Conservation (phyloP, 352 stramenopile species). For the Phytophthora pseudosyringae region DNA sequence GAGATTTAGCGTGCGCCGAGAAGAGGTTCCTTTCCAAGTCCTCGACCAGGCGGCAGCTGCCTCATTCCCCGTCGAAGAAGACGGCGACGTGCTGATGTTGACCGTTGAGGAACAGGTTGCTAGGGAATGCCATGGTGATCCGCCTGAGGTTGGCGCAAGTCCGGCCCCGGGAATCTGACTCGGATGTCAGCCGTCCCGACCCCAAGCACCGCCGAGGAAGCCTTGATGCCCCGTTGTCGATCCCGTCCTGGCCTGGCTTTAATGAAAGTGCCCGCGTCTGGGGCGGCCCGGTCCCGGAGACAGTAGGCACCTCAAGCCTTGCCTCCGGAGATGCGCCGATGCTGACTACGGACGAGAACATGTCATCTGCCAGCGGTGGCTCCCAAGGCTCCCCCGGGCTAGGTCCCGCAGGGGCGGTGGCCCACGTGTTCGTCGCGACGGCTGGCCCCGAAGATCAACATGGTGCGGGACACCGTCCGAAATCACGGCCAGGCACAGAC, state of each 20-base stretch:
- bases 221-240: background rate
- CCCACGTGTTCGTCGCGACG: too few species aligned
- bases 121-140: background rate
- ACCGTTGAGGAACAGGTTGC: too few species aligned
- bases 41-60: too few species aligned
- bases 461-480: too few species aligned
- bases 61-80: too few species aligned
- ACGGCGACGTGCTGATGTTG: too few species aligned
- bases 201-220: background rate
- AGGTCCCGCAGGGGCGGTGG: too few species aligned
- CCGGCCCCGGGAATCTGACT: slow-evolving; percentile 1
- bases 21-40: too few species aligned
- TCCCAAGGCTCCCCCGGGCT: too few species aligned
- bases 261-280: slow-evolving; percentile 3
- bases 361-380: background rate
- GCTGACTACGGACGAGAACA: slow-evolving; percentile 6
- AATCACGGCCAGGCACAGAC: too few species aligned
- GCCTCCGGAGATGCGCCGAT: slow-evolving; percentile 6
- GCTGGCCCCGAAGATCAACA: too few species aligned
- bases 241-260: background rate
- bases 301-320: background rate
- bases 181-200: background rate
- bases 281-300: background rate
- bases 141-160: background rate
- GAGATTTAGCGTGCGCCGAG: too few species aligned